Base-by-base conservation (phyloP, 768 basidiomycete species). In the Auricularia sp. region DNA sequence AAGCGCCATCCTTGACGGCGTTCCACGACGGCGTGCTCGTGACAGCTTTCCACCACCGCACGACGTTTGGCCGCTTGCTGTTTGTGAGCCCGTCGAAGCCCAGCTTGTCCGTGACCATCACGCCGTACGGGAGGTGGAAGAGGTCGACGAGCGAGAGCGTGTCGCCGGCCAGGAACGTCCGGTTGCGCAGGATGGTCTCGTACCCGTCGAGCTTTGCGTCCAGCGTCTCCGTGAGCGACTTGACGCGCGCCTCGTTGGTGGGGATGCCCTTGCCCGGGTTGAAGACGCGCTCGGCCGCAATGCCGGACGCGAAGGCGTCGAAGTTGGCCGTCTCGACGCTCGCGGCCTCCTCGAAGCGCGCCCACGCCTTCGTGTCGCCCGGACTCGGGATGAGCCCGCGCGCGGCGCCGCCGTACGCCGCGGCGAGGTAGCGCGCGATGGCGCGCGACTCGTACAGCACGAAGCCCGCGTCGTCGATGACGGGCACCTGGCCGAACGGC, bases 111-210 rank as follows among this genome's bases (percentile, higher is more conserved):
- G 47, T 51, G 47, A 51, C 47, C 18, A 51, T 18, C 79, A 64
- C 67, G 43, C 72, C 80, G 42, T 75, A 77, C 23, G 80, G 78
- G 18, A 82, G 70, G 64, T 81, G 79, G 66, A 74, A 78, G 11
- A 83, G 67, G 64, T 83, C 81, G 0, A 77, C 81, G 12, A 82
- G 71, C 1, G 80, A 79, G 0, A 80, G 2, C 35, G 69, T 72
- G 82, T 84, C 74, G n/a, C 86, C 86, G 34, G 81, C 81, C 5
- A 85, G 71, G 67, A 84, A 87, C 36, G 75, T 72, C 39, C 81
- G 79, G 70, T 82, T 85, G 21, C 73, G 71, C 16, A 87, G 75
- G 44, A 87, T 82, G 16, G 67, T 69, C 10, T 87, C 80, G 66
- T 86, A 87, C 3, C 68, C 81, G 18, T 81, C 78, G 3, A 87